Base-by-base conservation (phyloP, 2,329 filamentous ascomycete genomes). In the Lasiodiplodia gonubiensis region DNA sequence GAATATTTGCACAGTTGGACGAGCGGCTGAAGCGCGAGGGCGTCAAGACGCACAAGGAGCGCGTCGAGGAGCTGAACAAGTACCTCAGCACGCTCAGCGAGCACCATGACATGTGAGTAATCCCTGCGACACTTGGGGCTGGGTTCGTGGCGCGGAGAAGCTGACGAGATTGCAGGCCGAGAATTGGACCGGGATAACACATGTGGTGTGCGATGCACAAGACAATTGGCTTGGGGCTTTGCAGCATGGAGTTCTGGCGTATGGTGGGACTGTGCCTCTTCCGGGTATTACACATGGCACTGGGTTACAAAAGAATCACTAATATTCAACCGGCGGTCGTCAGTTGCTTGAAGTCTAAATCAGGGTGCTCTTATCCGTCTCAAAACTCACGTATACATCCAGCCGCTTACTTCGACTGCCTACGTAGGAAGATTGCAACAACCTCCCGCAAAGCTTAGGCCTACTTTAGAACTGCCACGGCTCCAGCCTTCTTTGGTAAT, bases 31-130 rank as follows among this genome's bases (percentile, higher is more conserved):
- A 91, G 75, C 88, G 90, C 16, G 94, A 97, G 77, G 90, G 96
- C 18, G 88, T 94, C 72, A 98, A 97, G 84, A 97, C 94, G 35
- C 95, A 99, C 80, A 98, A 98, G 78, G 92, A 99, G 82, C 89
- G 93, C 12, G 94, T 99, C 52, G 94, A 98, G 79, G 93, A 97
- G 78, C 83, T 98, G 73, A 99, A 99, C 78, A 92, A 92, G 70
- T 97, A 98, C 78, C 83, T 99, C 42, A 95, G 92, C 71, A 91
- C 90, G 71, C 81, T 99, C 75, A 97, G 92, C 80, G 95, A 99
- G 81, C 95, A 99, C 81, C 94, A 99, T 80, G 95, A 99, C 78
- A 99, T 99, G 94, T 86, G 80, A 72, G 82, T 79, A 25, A 35
- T 63, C 25, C 49, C 10, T 53, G 52, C 52, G 16, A 12, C 7